These are phyloP conservation scores for Cetraspora pellucida DNA, from an alignment of 192 early-diverging fungal genomes.

Conservation along the genomic window DNA sequence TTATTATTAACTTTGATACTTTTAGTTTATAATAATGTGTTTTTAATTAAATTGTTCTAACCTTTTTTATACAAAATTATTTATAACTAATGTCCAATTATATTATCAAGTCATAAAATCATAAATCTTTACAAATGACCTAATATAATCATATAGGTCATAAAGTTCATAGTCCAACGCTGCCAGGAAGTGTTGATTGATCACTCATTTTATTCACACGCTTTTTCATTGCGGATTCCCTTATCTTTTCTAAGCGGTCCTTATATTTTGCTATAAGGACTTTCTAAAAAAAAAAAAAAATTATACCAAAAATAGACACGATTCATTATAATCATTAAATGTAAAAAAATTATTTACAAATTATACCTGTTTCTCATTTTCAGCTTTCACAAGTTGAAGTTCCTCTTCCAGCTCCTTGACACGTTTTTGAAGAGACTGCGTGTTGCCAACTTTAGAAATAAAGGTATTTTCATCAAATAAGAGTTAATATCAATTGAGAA, in stretches of 20 bases:
- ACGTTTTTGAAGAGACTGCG: conserved; percentile 39
- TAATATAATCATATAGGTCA: too few species aligned
- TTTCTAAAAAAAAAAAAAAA: conserved; percentile 18
- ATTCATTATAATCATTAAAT: background rate
- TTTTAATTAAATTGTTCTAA: too few species aligned
- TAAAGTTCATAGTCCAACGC: too few species aligned
- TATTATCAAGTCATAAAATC: too few species aligned
- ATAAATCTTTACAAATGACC: too few species aligned
- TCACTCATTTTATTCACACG: too few species aligned
- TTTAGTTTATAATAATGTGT: too few species aligned
- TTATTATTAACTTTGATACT: too few species aligned
- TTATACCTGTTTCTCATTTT: conserved; percentile 52
- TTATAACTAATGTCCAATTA: too few species aligned
- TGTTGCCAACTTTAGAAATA: background rate
- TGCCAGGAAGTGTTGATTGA: too few species aligned
- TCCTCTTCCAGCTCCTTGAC: conserved; percentile 66
- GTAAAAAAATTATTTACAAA: background rate
- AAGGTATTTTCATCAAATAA: background rate
- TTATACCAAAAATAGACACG: background rate
- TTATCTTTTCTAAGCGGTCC: conserved; percentile 79
- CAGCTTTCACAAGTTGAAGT: conserved; percentile 44
- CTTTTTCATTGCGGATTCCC: conserved; percentile 66
- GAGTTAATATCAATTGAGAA: background rate
- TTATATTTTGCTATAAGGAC: conserved; percentile 66
- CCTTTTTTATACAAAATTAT: too few species aligned